phyloP scores from a whole-genome alignment of 108 stramenopile species.

The Skeletonema menzelii region DNA sequence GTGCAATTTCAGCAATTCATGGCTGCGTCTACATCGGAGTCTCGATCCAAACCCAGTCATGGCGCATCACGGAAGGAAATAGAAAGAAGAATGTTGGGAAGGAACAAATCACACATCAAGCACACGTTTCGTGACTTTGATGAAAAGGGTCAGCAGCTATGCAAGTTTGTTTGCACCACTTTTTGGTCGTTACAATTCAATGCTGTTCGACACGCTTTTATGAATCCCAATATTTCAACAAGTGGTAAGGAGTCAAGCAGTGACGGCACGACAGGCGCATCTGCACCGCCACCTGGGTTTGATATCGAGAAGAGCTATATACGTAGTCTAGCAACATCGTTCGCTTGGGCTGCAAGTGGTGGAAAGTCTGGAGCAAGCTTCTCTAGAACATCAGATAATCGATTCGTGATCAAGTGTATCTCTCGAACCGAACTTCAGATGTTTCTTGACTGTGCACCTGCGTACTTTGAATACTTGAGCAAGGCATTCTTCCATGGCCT shows the following conservation, averaged over 20 bases:
- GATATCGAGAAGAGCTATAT: constrained; percentile 84
- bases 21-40: constrained; percentile 19
- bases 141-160: constrained; percentile 83
- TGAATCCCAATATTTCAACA: constrained; percentile 47
- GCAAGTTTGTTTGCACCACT: constrained; percentile 94
- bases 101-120: constrained; percentile 91
- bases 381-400: constrained; percentile 78
- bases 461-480: constrained; percentile 96
- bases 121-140: constrained; percentile 92
- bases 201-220: constrained; percentile 88
- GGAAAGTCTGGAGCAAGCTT: constrained; percentile 94
- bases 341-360: constrained; percentile 89
- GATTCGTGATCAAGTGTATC: constrained; percentile 95
- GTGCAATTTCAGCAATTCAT: constrained; percentile 72
- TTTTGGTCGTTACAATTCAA: constrained; percentile 98
- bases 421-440: constrained; percentile 95
- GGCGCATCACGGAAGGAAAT: constrained; percentile 58
- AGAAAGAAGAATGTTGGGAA: constrained; percentile 81
- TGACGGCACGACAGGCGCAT: constrained; percentile 9
- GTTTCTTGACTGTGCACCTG: constrained; percentile 96
- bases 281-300: constrained; percentile 23
- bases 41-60: constrained; percentile 27
- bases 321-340: constrained; percentile 78
- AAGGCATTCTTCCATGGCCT: constrained; percentile 95
- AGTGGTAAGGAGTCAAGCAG: constrained; percentile 36